Percentiles rank a stretch among this genome's conserved stretches.
Conservation (phyloP, 345 rosid genomes). For the Bretschneidera sinensis region DNA sequence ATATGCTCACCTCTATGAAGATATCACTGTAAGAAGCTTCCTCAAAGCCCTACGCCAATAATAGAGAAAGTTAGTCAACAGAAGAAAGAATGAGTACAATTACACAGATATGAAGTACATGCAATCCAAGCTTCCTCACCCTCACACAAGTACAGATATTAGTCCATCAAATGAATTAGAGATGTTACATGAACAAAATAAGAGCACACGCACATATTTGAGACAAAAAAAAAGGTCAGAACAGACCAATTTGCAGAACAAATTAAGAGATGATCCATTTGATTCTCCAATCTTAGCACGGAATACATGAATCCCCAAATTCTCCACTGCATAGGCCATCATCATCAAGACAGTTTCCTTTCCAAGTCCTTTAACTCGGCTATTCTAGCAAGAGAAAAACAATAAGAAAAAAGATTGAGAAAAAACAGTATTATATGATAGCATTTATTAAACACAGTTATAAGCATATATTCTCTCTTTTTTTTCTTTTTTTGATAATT, state of each 20-base stretch:
- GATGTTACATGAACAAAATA: neutral
- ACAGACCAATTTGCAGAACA: constrained; percentile 71
- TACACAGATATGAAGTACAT: no score
- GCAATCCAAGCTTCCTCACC: neutral
- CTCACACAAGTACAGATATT: no score
- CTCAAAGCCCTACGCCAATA: constrained; percentile 58
- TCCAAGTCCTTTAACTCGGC: constrained; percentile 92
- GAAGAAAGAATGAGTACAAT: no score
- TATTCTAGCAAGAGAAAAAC: constrained; percentile 45
- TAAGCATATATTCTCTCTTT: no score
- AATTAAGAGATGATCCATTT: constrained; percentile 59
- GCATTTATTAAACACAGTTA: neutral
- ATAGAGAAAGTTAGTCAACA: constrained; percentile 11
- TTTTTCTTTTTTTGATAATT: no score
- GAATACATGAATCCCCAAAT: constrained; percentile 55
- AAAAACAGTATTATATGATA: no score
- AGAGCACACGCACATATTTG: no score
- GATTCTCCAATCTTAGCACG: constrained; percentile 82
- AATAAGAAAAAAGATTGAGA: constrained; percentile 1
- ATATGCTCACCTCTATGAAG: constrained; percentile 71
- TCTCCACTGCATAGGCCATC: constrained; percentile 78
- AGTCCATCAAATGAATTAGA: neutral
- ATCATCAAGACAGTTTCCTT: constrained; percentile 82
- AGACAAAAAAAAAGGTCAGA: constrained; percentile 10
- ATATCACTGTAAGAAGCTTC: constrained; percentile 54